Base-by-base conservation (phyloP, 176 grass and related monocot genomes). In the Aegilops bicornis region DNA sequence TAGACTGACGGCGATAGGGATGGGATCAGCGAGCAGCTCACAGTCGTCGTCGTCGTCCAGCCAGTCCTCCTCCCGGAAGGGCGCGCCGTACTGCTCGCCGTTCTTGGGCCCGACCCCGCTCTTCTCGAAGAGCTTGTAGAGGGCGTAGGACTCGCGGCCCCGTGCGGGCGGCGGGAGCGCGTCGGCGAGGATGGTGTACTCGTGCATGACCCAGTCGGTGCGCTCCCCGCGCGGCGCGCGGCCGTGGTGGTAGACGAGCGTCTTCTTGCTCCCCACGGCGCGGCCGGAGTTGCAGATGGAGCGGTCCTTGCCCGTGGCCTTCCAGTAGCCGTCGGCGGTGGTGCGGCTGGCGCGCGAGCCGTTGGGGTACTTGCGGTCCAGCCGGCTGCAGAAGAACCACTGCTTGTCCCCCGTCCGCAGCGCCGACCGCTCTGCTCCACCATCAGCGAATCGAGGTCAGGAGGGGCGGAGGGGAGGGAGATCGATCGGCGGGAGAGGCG, bases 91-190 rank as follows among this genome's bases (percentile, higher is more conserved):
- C 84, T 98, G 93, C 80, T 98, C 96, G 60, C 96, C 96, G 70
- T 98, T 96, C 84, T 98, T 96, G 17, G 96, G 96, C 42, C 96
- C 96, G 15, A 43, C 78, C 13, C 96, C 96, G 36, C 96, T 96
- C 91, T 98, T 98, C 84, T 91, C 91, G 87, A 98, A 98, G 42
- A 98, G 54, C 86, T 98, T 98, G 82, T 98, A 98, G 33, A 98
- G 93, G 31, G 93, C 96, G 86, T 76, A 98, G 58, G 80, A 73
- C 86, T 98, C 89, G 69, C 69, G 84, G 37, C 30, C 77, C 64
- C 45, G 73, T 14, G 78, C 54, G 40, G 86, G 64, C 73, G 58
- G 77, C 73, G 89, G 89, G 29, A 95, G 84, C 43, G 86, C 86
- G 39, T 87, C 87, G 75, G 86, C 75, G 48, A 92, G 88, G 22